Evolutionary conservation across 169 alveolate genomes (phyloP), one percentile per base, ranked within the genome.

Genomic region (Babesia bovis): DNA sequence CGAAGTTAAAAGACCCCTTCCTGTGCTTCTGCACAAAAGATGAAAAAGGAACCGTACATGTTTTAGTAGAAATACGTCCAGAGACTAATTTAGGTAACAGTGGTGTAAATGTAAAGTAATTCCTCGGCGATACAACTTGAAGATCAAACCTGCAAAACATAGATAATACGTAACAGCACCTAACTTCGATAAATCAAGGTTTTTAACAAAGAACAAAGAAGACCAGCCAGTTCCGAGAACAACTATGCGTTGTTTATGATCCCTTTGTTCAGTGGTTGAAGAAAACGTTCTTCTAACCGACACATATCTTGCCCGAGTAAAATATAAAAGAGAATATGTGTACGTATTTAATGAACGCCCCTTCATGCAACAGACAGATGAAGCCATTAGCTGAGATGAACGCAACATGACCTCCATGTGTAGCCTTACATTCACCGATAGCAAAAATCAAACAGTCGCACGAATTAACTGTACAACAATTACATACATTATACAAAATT

Each of bases 201-300:
- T 73, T 56, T 81, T 68, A 53, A 84, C 59, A 36, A 87, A 84
- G 42, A 71, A 71, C 5, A 87, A 41, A 6, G 91, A 84, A 17
- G 91, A 67, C 93, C 93, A 87, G n/a, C 93, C 93, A 7, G 91
- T 72, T 0, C 93, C 93, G 33, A 84, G 60, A 42, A 87, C 67
- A 2, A 87, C 87, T n/a, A 87, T 82, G 45, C 77, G 67, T 28
- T 74, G 45, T 51, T 26, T 69, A 17, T 61, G 41, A 41, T 23
- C 42, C n/a, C n/a, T n/a, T n/a, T 61, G 36, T 2, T 26, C 44
- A 57, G 47, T 61, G 38, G 13, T 42, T 21, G 71, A 25, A 4
- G 71, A 61, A 36, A 61, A 26, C 58, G 32, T 26, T 25, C 71
- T 2, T 42, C 40, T 15, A 4, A 28, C 2, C 25, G 36, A 15